Evolutionary conservation across 495 filamentous ascomycete genomes (phyloP).

Genomic region (Platismatia glauca): DNA sequence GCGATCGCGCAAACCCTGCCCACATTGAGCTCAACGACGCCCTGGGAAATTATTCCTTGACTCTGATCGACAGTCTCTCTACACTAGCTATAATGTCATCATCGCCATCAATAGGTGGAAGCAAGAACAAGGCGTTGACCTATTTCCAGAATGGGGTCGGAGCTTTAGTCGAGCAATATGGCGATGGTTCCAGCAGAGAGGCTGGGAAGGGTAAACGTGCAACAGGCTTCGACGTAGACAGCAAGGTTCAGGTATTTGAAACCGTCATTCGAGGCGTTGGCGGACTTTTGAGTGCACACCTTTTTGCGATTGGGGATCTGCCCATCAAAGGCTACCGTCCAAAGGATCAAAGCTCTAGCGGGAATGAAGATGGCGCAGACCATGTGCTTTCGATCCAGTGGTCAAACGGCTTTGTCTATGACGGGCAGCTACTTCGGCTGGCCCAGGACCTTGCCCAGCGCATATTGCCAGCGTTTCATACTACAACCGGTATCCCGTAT

Average conservation of each 20-base stretch:
- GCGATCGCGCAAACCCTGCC: conserved; percentile 68
- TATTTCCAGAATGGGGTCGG: conserved; percentile 77
- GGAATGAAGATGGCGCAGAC: conserved; percentile 31
- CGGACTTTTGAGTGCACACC: conserved; percentile 82
- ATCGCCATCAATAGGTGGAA: conserved; percentile 40
- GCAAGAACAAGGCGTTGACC: conserved; percentile 50
- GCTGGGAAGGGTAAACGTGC: conserved; percentile 61
- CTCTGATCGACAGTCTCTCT: conserved; percentile 87
- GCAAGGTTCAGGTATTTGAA: conserved; percentile 97
- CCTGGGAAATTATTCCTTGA: conserved; percentile 92
- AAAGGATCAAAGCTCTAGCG: conserved; percentile 31
- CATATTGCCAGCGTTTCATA: conserved; percentile 81
- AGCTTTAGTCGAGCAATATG: conserved; percentile 75
- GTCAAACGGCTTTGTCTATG: conserved; percentile 71
- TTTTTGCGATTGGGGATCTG: conserved; percentile 82
- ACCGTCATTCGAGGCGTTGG: conserved; percentile 92
- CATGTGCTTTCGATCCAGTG: conserved; percentile 53
- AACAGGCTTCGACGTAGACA: conserved; percentile 91
- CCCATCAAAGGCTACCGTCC: conserved; percentile 72
- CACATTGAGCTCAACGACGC: conserved; percentile 91
- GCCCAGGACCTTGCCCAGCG: conserved; percentile 76
- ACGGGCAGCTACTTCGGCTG: conserved; percentile 79
- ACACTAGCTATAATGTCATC: conserved; percentile 88
- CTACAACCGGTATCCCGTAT: conserved; percentile 85
- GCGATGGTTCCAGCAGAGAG: conserved; percentile 65